Base-by-base conservation (phyloP, 139 green algal genomes). In the Nannochloris sp. region DNA sequence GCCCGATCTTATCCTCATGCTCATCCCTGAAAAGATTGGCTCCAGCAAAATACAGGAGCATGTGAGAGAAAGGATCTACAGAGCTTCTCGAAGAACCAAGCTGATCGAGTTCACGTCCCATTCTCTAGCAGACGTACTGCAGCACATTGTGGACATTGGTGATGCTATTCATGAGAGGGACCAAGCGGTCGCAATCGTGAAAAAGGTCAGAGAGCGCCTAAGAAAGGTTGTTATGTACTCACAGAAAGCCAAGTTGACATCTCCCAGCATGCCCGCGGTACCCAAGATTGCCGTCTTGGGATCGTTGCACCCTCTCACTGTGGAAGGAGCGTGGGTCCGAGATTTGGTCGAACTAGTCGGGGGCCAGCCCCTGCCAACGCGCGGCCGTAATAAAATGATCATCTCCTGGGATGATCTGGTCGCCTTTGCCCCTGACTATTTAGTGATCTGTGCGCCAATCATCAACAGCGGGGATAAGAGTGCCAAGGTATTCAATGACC, bases 91-190 rank as follows among this genome's bases (percentile, higher is more conserved):
- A 69, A 11, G 75, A 72, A 23, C 34, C 34, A 40, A 40, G 8
- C 8, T 40, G 46, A 53, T 53, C n/a, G n/a, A 25, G 46, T 12
- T 53, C 16, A 21, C 16, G 1, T 21, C 46, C 5, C 64, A 70
- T 65, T 83, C 67, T 18, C 64, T 95, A 8, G 27, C 66, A 21
- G 89, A 97, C 34, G 84, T 94, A 16, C 69, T 97, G 15, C 80
- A 93, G 34, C 71, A 78, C 5, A 86, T 96, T 21, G 34, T 90
- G 16, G 59, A 83, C 70, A 71, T 97, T 7, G 91, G 85, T 9
- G 65, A 72, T 1, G 83, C 84, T 2, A 76, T 81, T 8, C 83
- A 77, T 3, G 79, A 78, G 16, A 50, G 72, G 3, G 69, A 82
- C 3, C 64, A 75, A 25, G 90, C 86, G 3, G 48, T 67, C 12